Base-by-base conservation (phyloP, 108 stramenopile genomes). In the Mediolabrus comicus region DNA sequence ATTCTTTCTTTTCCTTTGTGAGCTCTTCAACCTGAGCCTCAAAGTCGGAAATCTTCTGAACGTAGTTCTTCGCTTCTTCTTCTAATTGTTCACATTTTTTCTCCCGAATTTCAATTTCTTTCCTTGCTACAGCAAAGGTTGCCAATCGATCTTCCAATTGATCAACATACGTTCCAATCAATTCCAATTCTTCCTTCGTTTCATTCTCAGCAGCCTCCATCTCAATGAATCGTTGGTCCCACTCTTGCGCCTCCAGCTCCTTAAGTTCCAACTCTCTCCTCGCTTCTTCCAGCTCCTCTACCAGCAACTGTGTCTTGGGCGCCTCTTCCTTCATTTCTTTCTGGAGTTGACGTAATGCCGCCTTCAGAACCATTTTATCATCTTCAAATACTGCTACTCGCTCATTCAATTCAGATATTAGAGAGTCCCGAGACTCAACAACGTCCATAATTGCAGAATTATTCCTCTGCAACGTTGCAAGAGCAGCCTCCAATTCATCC, bases 301-400 rank as follows among this genome's bases (percentile, higher is more conserved):
- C 56, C 13, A 91, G 39, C 72, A 85, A 78, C 78, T 92, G 83
- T 1, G 85, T 83, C 62, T 82, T 83, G 3, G 84, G 90, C 26
- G 85, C 87, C 72, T 92, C 86, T 53, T 90, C 89, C 53, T 84
- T 87, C 58, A 94, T 94, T 69, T 94, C 92, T 59, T 86, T 87
- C 66, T 88, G 88, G 35, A 94, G 71, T 59, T 94, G 90, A 28
- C 84, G 53, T 32, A 94, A 56, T n/a, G 92, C 92, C 32, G 92
- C 92, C 77, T 89, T 91, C 36, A 94, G 59, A 0, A 94, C 90
- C 51, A 94, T 75, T 61, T 89, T 94, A 62, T 94, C 92, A 55
- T 94, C 92, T 71, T 94, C 92, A 73, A 94, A 94, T 1, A 89
- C 87, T 4, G 88, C 84, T 9, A 94, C 86, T 12, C 92, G 81